Percentiles rank a stretch among this genome's conserved stretches.
These are phyloP conservation scores for Fusarium fracticaudum DNA, from an alignment of 2,329 filamentous ascomycete genomes.

Conservation along the genomic window DNA sequence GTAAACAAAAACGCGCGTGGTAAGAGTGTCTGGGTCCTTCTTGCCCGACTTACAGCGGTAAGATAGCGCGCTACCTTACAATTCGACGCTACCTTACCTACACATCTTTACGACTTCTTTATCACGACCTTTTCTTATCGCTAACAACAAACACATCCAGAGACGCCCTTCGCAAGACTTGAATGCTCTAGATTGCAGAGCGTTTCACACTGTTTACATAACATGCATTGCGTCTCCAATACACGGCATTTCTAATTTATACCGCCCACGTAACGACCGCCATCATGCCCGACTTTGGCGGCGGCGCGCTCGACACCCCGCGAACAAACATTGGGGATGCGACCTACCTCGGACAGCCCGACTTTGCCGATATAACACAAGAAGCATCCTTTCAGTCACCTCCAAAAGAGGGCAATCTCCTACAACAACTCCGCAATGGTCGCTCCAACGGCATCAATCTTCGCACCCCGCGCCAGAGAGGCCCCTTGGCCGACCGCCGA, in stretches of 20 bases:
- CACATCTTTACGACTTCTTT: conserved; percentile 27
- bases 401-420: conserved; percentile 72
- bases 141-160: conserved; percentile 33
- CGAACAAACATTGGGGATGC: conserved; percentile 85
- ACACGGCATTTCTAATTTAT: conserved; percentile 34
- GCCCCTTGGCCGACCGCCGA: conserved; percentile 75
- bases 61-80: conserved; percentile 31
- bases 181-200: background rate
- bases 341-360: conserved; percentile 78
- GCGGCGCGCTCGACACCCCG: conserved; percentile 80
- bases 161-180: conserved; percentile 6
- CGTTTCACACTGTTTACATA: conserved; percentile 12
- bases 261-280: conserved; percentile 21
- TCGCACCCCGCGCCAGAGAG: conserved; percentile 77
- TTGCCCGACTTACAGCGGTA: conserved; percentile 29
- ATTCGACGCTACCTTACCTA: conserved; percentile 18
- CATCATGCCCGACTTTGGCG: conserved; percentile 71
- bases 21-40: conserved; percentile 23
- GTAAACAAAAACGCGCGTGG: conserved; percentile 56
- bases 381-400: conserved; percentile 89
- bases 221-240: conserved; percentile 31
- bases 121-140: conserved; percentile 26
- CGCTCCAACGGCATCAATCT: conserved; percentile 66
- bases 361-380: conserved; percentile 82
- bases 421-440: conserved; percentile 78